Evolutionary conservation across 73 alveolate genomes (phyloP).

Genomic region (Tetrahymena borealis): DNA sequence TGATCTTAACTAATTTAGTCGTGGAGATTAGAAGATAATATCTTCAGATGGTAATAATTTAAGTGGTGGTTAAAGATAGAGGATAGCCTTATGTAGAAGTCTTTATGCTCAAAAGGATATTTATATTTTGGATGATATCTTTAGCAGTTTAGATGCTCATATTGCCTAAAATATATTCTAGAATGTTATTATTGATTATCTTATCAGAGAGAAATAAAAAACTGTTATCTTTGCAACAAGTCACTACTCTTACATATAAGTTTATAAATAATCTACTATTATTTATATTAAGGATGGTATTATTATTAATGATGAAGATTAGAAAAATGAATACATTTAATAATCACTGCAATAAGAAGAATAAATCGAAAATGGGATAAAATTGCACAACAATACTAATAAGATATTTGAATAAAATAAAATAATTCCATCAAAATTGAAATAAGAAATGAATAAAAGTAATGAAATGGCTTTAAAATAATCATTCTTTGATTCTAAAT

Average conservation of each 20-base stretch:
- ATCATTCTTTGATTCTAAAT: no score
- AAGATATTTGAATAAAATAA: neutral
- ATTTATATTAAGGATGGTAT: constrained; percentile 30
- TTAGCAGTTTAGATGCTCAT: constrained; percentile 69
- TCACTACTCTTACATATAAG: constrained; percentile 8
- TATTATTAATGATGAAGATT: constrained; percentile 43
- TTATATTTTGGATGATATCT: constrained; percentile 78
- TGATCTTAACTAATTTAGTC: constrained; percentile 60
- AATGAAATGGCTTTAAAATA: no score
- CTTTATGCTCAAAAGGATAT: constrained; percentile 66
- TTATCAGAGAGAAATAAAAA: constrained; percentile 55
- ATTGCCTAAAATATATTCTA: constrained; percentile 65
- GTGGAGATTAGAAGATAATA: constrained; percentile 58
- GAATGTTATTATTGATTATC: constrained; percentile 48
- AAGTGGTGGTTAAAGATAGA: constrained; percentile 82
- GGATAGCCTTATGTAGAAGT: constrained; percentile 77
- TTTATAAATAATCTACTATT: neutral
- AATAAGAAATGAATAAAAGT: no score
- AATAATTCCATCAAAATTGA: no score
- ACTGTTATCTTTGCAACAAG: constrained; percentile 59
- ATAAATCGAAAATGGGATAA: neutral
- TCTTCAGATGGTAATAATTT: constrained; percentile 79
- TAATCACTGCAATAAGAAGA: neutral
- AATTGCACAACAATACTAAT: neutral
- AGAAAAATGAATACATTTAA: constrained; percentile 50